Base-by-base conservation (phyloP, 2,329 filamentous ascomycete species). In the Ascochyta pisi region DNA sequence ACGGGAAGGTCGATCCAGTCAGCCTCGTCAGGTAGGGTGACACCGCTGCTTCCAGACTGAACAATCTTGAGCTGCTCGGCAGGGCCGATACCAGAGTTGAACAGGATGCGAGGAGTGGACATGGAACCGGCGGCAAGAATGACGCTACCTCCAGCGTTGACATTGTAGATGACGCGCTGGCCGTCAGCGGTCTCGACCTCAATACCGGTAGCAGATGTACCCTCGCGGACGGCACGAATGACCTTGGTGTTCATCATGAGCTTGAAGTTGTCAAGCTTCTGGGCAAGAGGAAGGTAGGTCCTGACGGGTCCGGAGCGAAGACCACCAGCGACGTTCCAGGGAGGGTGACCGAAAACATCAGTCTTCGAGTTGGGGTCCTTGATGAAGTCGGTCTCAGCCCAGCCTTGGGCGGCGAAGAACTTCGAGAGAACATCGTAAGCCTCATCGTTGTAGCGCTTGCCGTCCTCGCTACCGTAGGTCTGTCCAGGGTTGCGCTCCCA, bases 401-500 rank as follows among this genome's bases (percentile, higher is more conserved):
- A 91, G 4, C 87, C 87, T 7, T 83, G 80, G 8, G 78, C 75
- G 24, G 76, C 76, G 19, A 91, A 80, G 24, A 87, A 88, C 42
- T 78, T 74, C 24, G 83, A 81, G 10, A 92, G 75, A n/a, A 89
- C 79, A 46, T 86, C 77, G 69, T 86, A 90, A 3, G 87, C 85
- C 50, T 86, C 79, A 50, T 88, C 83, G 10, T 86, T 79, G 71
- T 91, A 90, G 33, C 84, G 79, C 62, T 85, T 77, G 39, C 85
- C 85, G 64, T 92, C 88, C 63, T 78, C 77, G 1, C 87, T 90
- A 0, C 89, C 87, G 45, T 79, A 76, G 31, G 83, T 84, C 0
- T 87, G 90, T 38, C 88, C 88, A 0, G 88, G 88, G 58, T 90
- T 90, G n/a, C 87, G 82, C 29, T 80, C 76, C 68, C 90, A 92